These are phyloP conservation scores for Ceratocystis lukuohia DNA, from an alignment of 2,329 filamentous ascomycete genomes.

Conservation along the genomic window DNA sequence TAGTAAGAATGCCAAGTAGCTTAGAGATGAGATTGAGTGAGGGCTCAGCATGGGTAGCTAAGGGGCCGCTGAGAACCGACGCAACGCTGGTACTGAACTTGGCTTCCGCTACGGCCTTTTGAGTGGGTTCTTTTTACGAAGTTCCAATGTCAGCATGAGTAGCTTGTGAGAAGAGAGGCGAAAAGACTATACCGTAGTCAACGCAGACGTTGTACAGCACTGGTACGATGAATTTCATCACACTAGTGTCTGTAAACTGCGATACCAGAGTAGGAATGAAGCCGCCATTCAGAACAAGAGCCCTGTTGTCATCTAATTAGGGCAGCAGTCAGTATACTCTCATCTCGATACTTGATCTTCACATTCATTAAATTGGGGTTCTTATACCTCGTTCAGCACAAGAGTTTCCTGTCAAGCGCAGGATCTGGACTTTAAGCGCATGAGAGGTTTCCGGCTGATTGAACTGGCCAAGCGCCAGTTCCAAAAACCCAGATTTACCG, in stretches of 20 bases:
- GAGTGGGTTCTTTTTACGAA: constrained; percentile 38
- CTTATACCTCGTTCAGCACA: constrained; percentile 16
- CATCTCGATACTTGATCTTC: background rate
- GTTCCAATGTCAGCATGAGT: background rate
- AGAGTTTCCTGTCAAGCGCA: constrained; percentile 18
- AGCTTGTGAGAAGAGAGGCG: background rate
- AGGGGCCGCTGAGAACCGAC: constrained; percentile 35
- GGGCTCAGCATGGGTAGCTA: constrained; percentile 30
- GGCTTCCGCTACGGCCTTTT: constrained; percentile 40
- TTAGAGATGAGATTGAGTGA: constrained; percentile 43
- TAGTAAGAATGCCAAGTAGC: constrained; percentile 40
- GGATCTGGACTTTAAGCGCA: constrained; percentile 11
- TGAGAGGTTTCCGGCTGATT: background rate
- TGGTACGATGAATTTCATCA: constrained; percentile 41
- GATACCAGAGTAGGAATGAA: constrained; percentile 36
- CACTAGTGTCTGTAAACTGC: constrained; percentile 34
- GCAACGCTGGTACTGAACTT: constrained; percentile 38
- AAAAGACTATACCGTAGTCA: constrained; percentile 41
- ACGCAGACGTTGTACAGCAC: constrained; percentile 51
- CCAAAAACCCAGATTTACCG: constrained; percentile 12
- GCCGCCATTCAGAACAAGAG: constrained; percentile 37
- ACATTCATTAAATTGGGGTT: background rate
- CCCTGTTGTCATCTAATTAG: constrained; percentile 43
- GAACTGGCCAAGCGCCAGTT: constrained; percentile 5
- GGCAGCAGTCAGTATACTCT: background rate